These are phyloP conservation scores for Usnea hakonensis DNA, from an alignment of 495 filamentous ascomycete genomes.

Conservation along the genomic window DNA sequence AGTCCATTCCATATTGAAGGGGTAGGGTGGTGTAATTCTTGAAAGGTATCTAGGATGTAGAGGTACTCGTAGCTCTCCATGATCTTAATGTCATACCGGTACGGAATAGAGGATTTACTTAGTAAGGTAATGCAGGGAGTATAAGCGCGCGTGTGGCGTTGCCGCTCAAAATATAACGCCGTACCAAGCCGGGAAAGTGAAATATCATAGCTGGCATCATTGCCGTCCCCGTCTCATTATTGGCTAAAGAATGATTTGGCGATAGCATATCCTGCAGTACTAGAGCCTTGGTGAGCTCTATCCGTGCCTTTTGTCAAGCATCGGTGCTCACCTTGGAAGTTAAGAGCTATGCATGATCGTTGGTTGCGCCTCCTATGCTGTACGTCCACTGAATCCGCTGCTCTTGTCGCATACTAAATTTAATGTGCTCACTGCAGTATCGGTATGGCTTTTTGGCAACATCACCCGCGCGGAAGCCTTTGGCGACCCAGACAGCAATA, in stretches of 20 bases:
- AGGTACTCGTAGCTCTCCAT: no score
- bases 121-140: no score
- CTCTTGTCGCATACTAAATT: conserved; percentile 3
- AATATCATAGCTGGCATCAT: conserved; percentile 17
- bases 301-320: neutral
- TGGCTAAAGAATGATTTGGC: conserved; percentile 9
- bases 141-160: neutral
- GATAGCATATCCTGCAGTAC: neutral
- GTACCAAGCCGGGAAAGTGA: neutral
- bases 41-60: no score
- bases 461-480: conserved; percentile 7
- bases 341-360: conserved; percentile 10
- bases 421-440: neutral
- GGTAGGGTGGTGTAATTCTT: no score
- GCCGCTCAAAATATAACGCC: neutral
- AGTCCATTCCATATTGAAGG: no score
- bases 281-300: neutral
- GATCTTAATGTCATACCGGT: no score
- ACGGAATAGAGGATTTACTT: no score
- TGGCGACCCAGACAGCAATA: neutral
- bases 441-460: conserved; percentile 15
- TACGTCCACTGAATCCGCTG: conserved; percentile 1
- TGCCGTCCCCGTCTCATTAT: neutral
- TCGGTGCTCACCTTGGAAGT: neutral
- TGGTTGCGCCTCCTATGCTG: conserved; percentile 8